Base-by-base conservation (phyloP, 2,329 filamentous ascomycete species). In the Blastomyces silverae region DNA sequence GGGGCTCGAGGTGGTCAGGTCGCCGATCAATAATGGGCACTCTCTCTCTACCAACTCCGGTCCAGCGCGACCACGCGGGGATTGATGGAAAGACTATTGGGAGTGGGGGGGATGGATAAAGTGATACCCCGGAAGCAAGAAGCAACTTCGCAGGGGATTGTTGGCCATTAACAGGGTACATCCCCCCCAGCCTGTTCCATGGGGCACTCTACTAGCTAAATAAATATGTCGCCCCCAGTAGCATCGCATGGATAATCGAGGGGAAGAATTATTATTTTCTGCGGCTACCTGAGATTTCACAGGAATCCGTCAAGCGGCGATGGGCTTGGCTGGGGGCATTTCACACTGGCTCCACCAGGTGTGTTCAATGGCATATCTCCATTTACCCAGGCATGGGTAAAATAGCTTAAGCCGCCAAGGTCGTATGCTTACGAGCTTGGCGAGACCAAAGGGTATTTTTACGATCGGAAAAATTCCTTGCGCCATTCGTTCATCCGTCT, bases 161-260 rank as follows among this genome's bases (percentile, higher is more conserved):
- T 34, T 37, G 20, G 44, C 11, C 13, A n/a, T 61, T 37, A 61
- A 22, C 31, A 48, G 59, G n/a, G 42, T 50, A 37, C 44, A 37
- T n/a, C 28, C 44, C 59, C 37, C 28, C 59, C 42, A 61, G 42
- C 42, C n/a, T 61, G 28, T 50, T 31, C 25, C 44, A 20, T 48
- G 42, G 34, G 42, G 25, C 17, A 11, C 37, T 5, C 15, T 48
- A 17, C 44, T 61, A 61, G 31, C 28, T n/a, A 57, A 37, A 48
- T 31, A 34, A 39, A 50, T 15, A 22, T 17, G 15, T 8, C 44
- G 25, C 20, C 17, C 25, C 17, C 37, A 44, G 59, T 15, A n/a
- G 17, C 28, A 50, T 61, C 44, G 44, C 44, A 50, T 61, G 42
- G 59, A 50, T 42, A 44, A 20, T 25, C 3, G 28, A 37, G 13